Conservation (phyloP, 148 eudicot species). For the Chenopodium formosanum region DNA sequence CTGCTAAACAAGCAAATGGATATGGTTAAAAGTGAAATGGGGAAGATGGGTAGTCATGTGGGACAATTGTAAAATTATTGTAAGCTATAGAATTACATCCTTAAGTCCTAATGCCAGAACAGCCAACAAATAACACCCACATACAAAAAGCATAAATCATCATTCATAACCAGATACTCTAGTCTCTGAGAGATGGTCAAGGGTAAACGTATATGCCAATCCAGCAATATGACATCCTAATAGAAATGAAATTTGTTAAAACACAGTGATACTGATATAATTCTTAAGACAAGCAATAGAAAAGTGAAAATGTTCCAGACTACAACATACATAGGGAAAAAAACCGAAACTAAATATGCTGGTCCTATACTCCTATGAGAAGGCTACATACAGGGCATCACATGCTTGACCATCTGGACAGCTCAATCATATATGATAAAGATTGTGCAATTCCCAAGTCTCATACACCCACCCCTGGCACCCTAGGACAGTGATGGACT, state of each 20-base stretch:
- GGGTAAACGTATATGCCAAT: background rate
- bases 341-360: no score
- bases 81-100: background rate
- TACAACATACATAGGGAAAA: background rate
- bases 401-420: background rate
- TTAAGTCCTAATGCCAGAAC: background rate
- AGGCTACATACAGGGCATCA: background rate
- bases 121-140: background rate
- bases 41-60: background rate
- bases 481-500: background rate
- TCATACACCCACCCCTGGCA: no score
- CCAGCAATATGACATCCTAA: background rate
- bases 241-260: background rate
- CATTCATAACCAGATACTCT: no score
- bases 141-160: background rate
- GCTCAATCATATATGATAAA: background rate
- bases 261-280: background rate
- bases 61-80: background rate
- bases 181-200: background rate
- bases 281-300: background rate
- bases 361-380: background rate
- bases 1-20: background rate
- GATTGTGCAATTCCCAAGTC: background rate
- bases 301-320: background rate
- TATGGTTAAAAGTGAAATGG: background rate